Base-by-base conservation (phyloP, 192 early-diverging fungal species). In the Rhizophagus clarus region DNA sequence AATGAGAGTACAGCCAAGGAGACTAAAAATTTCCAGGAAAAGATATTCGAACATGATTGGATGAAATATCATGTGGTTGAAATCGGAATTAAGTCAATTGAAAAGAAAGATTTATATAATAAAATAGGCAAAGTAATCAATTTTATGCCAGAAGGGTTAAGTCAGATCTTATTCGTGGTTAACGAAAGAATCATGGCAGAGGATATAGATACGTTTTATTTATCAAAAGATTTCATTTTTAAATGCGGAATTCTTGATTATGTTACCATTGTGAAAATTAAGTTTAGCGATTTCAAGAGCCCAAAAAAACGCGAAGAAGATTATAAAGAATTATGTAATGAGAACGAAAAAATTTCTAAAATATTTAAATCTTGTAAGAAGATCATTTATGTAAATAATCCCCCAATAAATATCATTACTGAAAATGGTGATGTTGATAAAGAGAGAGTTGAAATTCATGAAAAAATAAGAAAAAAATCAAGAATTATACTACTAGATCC, bases 321-420 rank as follows among this genome's bases (percentile, higher is more conserved):
- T 74, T 29, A 20, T 26, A 61, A 29, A 56, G 28, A 32, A 28
- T 22, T 74, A 31, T 28, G 11, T 24, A 1, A 26, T 10, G n/a
- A n/a, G n/a, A 74, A 61, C 24, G 31, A 31, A 20, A 14, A 74
- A 40, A 29, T 74, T 29, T 4, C 51, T 49, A 6, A 26, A 14
- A 28, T 74, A 26, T 15, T 74, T 17, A 31, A 42, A 2, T 32
- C 12, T 29, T 56, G 47, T 0, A 2, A 29, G 1, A 26, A 56
- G 4, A 56, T 74, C 26, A 32, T 74, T 11, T 61, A 74, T 61
- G 72, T 61, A 26, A 61, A 74, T 29, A 74, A 74, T 74, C 72
- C 72, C 12, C 37, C 51, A n/a, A 10, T 56, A 56, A 56, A 20
- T n/a, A n/a, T n/a, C n/a, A n/a, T n/a, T n/a, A n/a, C n/a, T n/a